Evolutionary conservation across 306 rosid species (phyloP), one percentile per base, ranked within the genome.

Genomic region (Vicia sativa): DNA sequence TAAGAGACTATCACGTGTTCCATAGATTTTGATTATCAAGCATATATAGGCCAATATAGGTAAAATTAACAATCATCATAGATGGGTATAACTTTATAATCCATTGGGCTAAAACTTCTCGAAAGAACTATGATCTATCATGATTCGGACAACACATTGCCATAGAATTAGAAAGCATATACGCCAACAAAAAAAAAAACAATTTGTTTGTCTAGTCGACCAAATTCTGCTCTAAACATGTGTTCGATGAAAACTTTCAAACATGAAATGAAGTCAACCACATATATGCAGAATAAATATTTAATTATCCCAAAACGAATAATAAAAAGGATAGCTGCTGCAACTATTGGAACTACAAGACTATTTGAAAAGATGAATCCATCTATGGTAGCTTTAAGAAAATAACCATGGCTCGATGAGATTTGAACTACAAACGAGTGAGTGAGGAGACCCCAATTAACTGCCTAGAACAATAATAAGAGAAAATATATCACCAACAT

Each of bases 401-500:
- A 13, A 60, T 26, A 2, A 44, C 16, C 31, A 41, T 13, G 1
- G 14, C 0, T 13, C 34, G 21, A 29, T 42, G 39, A 18, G 35
- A 65, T 42, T 19, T 5, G 16, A 68, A 59, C 37, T 42, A 58
- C 12, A 3, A 23, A 39, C 18, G 68, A 12, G 16, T 14, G 38
- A n/a, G 38, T n/a, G 9, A 42, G 16, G 71, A 35, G 23, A 21
- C 34, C 13, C 35, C 5, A 59, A 44, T 28, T 4, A 6, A 6
- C 21, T 7, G 10, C 42, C 41, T 29, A 73, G 70, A 59, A 66
- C 12, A 34, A 3, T 25, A 67, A 35, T 0, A 11, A 29, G 35
- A 35, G 3, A 25, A 57, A 73, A 62, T 38, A 15, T 15, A 5
- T 73, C 29, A 12, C 13, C 59, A 67, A 56, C 63, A 67, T 80